These are phyloP conservation scores for Vitis labrusca DNA, from an alignment of 164 flowering plant species.

Conservation along the genomic window DNA sequence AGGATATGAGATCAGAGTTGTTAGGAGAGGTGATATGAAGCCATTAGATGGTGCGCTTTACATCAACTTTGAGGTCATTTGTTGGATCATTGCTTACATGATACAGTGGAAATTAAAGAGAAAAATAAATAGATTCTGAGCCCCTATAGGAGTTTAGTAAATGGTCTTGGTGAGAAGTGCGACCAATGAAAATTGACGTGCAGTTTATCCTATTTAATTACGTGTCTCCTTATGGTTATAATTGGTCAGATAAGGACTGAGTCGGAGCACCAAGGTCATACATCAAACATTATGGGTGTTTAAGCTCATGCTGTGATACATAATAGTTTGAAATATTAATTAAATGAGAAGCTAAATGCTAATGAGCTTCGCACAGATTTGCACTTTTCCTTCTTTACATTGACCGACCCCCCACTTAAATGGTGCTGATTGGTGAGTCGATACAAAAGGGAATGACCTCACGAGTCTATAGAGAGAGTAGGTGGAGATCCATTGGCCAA, in stretches of 20 bases:
- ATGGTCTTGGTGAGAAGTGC: no score
- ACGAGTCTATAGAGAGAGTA: background rate
- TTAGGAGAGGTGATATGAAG: no score
- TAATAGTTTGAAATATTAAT: background rate
- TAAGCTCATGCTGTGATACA: background rate
- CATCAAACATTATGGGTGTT: background rate
- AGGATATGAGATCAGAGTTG: no score
- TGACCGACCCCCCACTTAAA: background rate
- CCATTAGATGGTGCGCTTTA: no score
- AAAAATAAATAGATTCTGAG: no score
- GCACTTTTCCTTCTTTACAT: constrained; percentile 10
- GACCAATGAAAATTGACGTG: background rate
- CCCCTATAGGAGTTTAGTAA: no score
- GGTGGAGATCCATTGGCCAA: constrained; percentile 15
- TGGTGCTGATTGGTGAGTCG: background rate
- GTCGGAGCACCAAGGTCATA: background rate
- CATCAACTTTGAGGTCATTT: no score
- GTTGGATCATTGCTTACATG: no score
- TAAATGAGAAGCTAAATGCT: background rate
- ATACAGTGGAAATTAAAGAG: no score
- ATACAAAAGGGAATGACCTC: background rate
- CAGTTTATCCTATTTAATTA: background rate
- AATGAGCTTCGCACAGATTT: constrained; percentile 9
- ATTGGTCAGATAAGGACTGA: background rate
- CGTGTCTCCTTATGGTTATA: constrained; percentile 1